Evolutionary conservation across 164 flowering plant genomes (phyloP), one percentile per base, ranked within the genome.

Genomic region (Vitis riparia): DNA sequence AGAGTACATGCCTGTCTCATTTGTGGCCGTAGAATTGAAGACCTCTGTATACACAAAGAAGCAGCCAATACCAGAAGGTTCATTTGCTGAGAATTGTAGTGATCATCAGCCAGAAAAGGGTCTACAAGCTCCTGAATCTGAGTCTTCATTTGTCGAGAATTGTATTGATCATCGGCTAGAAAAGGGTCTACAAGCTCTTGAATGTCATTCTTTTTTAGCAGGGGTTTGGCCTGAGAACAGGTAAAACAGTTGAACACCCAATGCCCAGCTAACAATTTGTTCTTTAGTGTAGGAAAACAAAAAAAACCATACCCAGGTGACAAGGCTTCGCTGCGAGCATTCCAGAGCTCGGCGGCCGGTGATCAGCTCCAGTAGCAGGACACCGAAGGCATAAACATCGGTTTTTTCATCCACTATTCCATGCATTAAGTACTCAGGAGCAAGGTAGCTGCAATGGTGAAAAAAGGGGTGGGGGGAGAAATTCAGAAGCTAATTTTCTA

Each of bases 371-470:
- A 90, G 69, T 5, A 90, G 83, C 68, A 90, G 67, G 9, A 90
- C 93, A 3, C 96, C 93, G 29, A 83, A 91, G 65, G 96, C 85
- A 76, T 84, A 91, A 53, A 91, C 91, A 68, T 91, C 97, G 1
- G 91, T 91, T 63, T 88, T 89, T 66, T 91, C 94, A 61, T 91
- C 90, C 4, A 89, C 90, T 51, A 88, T 86, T 19, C 94, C 97
- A 51, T 91, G 97, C 85, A 88, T 86, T n/a, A 88, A 76, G 83
- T 78, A 91, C 82, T 91, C 94, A 0, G 97, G 97, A 53, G 97
- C 89, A 19, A 91, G 80, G 65, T 91, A 89, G 30, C 96, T 89
- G 83, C 69, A 44, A 27, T 9, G 27, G 2, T 8, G 5, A 5
- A 57, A 15, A 65, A 44, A 64, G 32, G 11, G 15, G 16, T 15